A percentile compares a stretch with the other conserved stretches of the same genome.
phyloP scores from a whole-genome alignment of 208 protist genomes.

The Strigomonas culicis region DNA sequence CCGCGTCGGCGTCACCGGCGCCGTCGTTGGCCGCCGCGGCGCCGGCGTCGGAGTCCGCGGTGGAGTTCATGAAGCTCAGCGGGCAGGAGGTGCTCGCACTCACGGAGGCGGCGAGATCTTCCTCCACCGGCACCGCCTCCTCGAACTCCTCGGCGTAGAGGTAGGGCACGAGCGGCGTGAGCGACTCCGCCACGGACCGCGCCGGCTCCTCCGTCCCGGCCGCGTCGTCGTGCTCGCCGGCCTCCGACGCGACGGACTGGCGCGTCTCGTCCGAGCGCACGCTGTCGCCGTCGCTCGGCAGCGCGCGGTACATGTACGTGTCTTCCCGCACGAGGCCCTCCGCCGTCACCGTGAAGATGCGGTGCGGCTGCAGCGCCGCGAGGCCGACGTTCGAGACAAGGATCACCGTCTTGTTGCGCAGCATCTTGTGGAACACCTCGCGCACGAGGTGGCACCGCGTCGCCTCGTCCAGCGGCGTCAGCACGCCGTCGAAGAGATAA shows the following conservation, averaged over 20 bases:
- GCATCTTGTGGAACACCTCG: conserved; percentile 63
- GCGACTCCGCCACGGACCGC: neutral
- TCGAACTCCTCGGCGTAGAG: conserved; percentile 58
- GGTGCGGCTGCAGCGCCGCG: conserved; percentile 40
- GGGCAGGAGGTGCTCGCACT: neutral
- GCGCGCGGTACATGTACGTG: conserved; percentile 36
- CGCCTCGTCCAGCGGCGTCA: conserved; percentile 82
- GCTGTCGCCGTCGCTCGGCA: conserved; percentile 12
- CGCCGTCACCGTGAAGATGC: conserved; percentile 54
- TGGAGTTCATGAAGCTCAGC: conserved; percentile 11
- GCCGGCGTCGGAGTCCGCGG: conserved; percentile 13
- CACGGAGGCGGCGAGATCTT: conserved; percentile 12
- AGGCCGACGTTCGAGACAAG: conserved; percentile 65
- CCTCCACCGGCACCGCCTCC: conserved; percentile 28
- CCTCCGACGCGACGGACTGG: conserved; percentile 11
- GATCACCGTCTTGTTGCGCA: conserved; percentile 75
- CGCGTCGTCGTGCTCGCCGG: neutral
- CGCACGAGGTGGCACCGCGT: conserved; percentile 58
- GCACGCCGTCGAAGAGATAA: conserved; percentile 88
- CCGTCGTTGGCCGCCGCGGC: conserved; percentile 1
- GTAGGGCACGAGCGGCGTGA: conserved; percentile 17
- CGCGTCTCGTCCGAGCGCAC: conserved; percentile 14
- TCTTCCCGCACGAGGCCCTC: conserved; percentile 41
- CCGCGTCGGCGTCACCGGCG: conserved; percentile 15
- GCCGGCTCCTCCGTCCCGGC: neutral